These are phyloP conservation scores for Grigorovia transvaalensis DNA, from an alignment of 805 yeast genomes.

Conservation along the genomic window DNA sequence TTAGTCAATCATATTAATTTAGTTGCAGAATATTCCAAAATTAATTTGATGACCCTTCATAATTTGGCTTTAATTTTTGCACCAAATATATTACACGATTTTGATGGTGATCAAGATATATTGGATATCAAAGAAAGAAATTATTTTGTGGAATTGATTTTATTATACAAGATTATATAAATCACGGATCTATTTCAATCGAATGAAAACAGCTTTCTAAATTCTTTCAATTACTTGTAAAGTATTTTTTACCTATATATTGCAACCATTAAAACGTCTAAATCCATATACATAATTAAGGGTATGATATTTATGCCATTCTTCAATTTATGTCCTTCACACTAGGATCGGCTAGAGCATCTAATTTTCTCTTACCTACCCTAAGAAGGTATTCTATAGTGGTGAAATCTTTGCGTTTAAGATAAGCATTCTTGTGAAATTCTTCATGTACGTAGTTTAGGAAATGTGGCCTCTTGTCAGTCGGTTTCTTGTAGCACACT, in stretches of 20 bases:
- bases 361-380: constrained; percentile 60
- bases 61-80: constrained; percentile 90
- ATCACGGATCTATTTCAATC: not conserved
- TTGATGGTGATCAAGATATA: constrained; percentile 71
- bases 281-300: not conserved
- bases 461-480: constrained; percentile 36
- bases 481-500: constrained; percentile 37
- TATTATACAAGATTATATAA: constrained; percentile 16
- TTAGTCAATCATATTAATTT: constrained; percentile 55
- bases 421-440: constrained; percentile 44
- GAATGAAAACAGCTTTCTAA: not conserved
- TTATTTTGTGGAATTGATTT: constrained; percentile 63
- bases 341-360: constrained; percentile 59
- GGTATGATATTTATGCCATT: too few species aligned
- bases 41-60: constrained; percentile 72
- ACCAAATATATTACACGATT: constrained; percentile 78
- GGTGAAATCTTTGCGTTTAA: constrained; percentile 70
- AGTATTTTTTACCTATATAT: too few species aligned
- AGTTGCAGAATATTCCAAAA: constrained; percentile 42
- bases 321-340: constrained; percentile 52
- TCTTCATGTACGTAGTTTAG: constrained; percentile 43
- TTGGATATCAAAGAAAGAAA: constrained; percentile 75
- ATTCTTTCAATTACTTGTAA: too few species aligned
- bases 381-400: constrained; percentile 80
- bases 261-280: not conserved